Base-by-base conservation (phyloP, 768 basidiomycete genomes). In the Serpula lacrymans region DNA sequence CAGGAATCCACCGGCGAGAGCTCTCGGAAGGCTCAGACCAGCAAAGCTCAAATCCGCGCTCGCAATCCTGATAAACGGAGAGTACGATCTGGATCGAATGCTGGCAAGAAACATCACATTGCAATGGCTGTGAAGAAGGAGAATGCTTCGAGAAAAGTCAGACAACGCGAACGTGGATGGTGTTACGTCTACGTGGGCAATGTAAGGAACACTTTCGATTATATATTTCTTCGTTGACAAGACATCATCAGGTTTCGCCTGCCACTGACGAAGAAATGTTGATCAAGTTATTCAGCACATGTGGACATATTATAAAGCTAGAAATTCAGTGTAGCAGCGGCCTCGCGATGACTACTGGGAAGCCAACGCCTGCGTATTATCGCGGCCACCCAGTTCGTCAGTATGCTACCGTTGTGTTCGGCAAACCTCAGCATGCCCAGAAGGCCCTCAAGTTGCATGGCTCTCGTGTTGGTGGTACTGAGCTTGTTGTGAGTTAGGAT, bases 141-240 rank as follows among this genome's bases (percentile, higher is more conserved):
- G 18, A n/a, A 11, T 21, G 17, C 17, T 35, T 47, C 25, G 44
- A 49, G 8, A 46, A 51, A 35, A 34, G 32, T n/a, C 14, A 40
- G 39, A 5, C 5, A 43, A 14, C 20, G 37, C 7, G 39, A 42
- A 16, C 34, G 13, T 7, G 54, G 49, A 6, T 56, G 54, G 41
- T 58, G 55, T 23, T 65, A 63, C 43, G 68, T 78, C 17, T 84
- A 67, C 48, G 75, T 82, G 14, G 82, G 84, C 28, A 84, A 84
- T 53, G 84, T 84, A 49, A 46, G 79, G 64, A 11, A 9, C 10
- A 5, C 5, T 26, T 7, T 8, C 24, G n/a, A n/a, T n/a, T n/a
- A n/a, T n/a, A n/a, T n/a, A n/a, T n/a, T n/a, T n/a, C n/a, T n/a
- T n/a, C n/a, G n/a, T n/a, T n/a, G n/a, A n/a, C n/a, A n/a, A n/a